Conservation (phyloP, 352 stramenopile genomes). For the Phytophthora nicotianae region DNA sequence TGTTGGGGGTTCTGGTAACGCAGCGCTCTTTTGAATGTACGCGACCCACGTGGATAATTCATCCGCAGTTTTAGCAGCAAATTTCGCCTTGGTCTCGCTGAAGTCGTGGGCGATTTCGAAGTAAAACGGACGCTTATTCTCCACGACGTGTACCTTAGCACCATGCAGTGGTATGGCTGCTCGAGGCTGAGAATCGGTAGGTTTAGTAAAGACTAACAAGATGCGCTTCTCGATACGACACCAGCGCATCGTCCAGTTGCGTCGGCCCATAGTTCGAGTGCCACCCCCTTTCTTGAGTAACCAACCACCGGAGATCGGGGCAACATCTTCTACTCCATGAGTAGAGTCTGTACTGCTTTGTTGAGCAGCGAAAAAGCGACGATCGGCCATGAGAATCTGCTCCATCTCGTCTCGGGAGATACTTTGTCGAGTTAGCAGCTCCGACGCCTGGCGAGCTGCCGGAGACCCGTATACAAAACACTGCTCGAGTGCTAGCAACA, state of each 20-base stretch:
- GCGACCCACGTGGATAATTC: slow-evolving; percentile 69
- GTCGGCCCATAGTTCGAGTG: slow-evolving; percentile 71
- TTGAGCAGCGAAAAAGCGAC: slow-evolving; percentile 75
- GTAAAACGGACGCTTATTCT: slow-evolving; percentile 79
- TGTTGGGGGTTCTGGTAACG: slow-evolving; percentile 51
- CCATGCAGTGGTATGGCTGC: slow-evolving; percentile 71
- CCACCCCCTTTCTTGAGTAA: slow-evolving; percentile 85
- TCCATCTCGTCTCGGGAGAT: slow-evolving; percentile 79
- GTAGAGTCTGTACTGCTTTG: slow-evolving; percentile 31
- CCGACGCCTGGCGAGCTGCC: slow-evolving; percentile 53
- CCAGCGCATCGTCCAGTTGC: slow-evolving; percentile 81
- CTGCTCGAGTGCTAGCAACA: slow-evolving; percentile 80
- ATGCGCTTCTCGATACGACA: slow-evolving; percentile 80
- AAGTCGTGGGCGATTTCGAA: slow-evolving; percentile 81
- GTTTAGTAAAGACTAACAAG: slow-evolving; percentile 67
- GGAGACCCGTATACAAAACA: slow-evolving; percentile 82
- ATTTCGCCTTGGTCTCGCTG: slow-evolving; percentile 78
- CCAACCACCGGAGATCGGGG: slow-evolving; percentile 49
- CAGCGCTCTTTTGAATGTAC: slow-evolving; percentile 52
- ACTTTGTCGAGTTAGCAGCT: slow-evolving; percentile 63
- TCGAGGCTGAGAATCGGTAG: slow-evolving; percentile 56
- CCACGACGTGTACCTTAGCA: slow-evolving; percentile 61
- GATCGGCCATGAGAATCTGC: slow-evolving; percentile 70
- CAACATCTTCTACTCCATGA: slow-evolving; percentile 16
- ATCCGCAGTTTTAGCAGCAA: slow-evolving; percentile 67